A percentile compares a stretch with the other conserved stretches of the same genome.
phyloP scores from a whole-genome alignment of 2,329 filamentous ascomycete genomes.

The Monosporascus ibericus region DNA sequence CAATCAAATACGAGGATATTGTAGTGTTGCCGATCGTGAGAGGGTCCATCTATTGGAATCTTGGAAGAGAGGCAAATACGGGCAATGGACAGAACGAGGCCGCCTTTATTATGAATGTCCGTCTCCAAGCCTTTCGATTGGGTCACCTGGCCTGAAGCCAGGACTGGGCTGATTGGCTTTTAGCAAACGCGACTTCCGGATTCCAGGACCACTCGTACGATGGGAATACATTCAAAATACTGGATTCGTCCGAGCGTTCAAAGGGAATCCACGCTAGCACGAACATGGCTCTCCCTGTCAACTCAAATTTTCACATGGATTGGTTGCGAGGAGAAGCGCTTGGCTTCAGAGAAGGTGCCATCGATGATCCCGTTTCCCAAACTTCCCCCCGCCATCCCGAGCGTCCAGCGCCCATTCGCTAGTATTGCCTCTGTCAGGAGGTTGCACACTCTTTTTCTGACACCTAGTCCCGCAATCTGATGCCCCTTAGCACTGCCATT shows the following conservation, averaged over 20 bases:
- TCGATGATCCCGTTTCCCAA: background rate
- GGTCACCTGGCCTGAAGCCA: background rate
- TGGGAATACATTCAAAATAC: background rate
- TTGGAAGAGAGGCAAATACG: too few species aligned
- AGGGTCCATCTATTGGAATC: too few species aligned
- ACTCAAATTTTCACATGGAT: background rate
- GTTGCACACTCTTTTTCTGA: background rate
- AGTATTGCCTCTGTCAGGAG: background rate
- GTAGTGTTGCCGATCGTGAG: too few species aligned
- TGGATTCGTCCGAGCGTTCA: background rate
- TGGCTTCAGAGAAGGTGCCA: background rate
- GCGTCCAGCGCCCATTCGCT: background rate
- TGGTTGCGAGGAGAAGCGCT: background rate
- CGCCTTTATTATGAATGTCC: background rate
- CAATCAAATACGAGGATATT: too few species aligned
- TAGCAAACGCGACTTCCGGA: background rate
- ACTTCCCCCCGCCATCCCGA: background rate
- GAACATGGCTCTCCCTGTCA: background rate
- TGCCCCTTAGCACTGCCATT: background rate
- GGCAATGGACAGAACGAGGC: too few species aligned
- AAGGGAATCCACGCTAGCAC: background rate
- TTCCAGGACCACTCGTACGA: background rate
- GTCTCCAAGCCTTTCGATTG: background rate
- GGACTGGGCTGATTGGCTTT: background rate
- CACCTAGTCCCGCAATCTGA: background rate